Evolutionary conservation across 192 early-diverging fungal genomes (phyloP).

Genomic region (Tieghemiomyces parasiticus): DNA sequence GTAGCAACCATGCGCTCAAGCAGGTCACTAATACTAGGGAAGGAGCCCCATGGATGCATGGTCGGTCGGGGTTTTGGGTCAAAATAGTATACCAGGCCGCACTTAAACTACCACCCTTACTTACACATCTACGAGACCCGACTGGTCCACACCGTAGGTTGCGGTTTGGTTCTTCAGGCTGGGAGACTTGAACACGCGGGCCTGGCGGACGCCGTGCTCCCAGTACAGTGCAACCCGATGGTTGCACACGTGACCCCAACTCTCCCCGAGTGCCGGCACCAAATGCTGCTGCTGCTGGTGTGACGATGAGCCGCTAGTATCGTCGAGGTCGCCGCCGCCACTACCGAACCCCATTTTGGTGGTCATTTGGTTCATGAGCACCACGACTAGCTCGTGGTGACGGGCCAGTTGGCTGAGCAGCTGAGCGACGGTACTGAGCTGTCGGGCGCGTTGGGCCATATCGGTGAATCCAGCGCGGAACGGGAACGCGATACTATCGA

Average conservation of each 20-base stretch:
- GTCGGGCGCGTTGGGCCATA: conserved; percentile 15
- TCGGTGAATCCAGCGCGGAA: conserved; percentile 20
- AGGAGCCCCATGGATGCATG: no score
- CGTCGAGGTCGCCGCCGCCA: no score
- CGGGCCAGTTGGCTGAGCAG: conserved; percentile 13
- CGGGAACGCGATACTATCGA: conserved; percentile 17
- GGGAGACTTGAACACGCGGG: conserved; percentile 18
- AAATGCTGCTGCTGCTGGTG: neutral
- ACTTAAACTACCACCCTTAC: no score
- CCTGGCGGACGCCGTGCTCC: conserved; percentile 10
- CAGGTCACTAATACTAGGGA: no score
- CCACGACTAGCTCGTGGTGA: conserved; percentile 13
- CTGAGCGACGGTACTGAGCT: conserved; percentile 13
- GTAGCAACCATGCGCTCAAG: no score
- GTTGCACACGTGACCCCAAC: conserved; percentile 18
- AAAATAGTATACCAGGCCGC: no score
- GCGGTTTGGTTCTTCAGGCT: conserved; percentile 12
- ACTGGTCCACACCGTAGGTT: no score
- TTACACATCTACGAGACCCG: no score
- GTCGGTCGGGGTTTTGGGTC: no score
- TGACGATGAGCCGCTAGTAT: no score
- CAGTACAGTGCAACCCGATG: conserved; percentile 14
- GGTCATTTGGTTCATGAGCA: conserved; percentile 23
- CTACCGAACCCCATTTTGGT: conserved; percentile 12
- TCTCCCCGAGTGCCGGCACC: conserved; percentile 19